Evolutionary conservation across 139 green algal genomes (phyloP).

Genomic region (Closterium sp.): DNA sequence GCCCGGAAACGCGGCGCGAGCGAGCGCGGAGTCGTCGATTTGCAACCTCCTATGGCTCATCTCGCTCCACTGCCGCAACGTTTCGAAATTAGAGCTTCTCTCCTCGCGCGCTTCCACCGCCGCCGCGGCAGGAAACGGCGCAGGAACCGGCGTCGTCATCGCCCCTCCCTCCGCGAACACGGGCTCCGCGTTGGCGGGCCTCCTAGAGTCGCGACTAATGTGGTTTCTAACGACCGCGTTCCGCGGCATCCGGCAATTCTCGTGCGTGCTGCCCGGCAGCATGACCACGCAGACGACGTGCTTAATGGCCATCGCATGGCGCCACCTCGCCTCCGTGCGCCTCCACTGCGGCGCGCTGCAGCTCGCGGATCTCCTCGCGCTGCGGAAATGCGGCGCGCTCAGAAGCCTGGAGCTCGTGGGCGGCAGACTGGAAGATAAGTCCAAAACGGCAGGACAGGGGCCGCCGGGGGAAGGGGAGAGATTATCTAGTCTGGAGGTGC

Average conservation of each 20-base stretch:
- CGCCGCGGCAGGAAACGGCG: background rate
- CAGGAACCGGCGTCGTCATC: too few species aligned
- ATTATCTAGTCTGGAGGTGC: conserved; percentile 5
- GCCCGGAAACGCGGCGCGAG: background rate
- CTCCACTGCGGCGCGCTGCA: conserved; percentile 14
- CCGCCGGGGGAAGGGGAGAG: background rate
- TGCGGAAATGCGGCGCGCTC: conserved; percentile 16
- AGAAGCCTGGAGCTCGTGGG: conserved; percentile 10
- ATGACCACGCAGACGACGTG: conserved; percentile 28
- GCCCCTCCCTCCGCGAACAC: too few species aligned
- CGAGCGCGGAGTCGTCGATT: background rate
- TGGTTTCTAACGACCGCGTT: conserved; percentile 32
- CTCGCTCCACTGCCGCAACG: background rate
- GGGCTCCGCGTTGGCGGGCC: background rate
- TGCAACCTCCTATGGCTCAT: conserved; percentile 34
- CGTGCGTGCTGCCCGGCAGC: background rate
- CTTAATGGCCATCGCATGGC: conserved; percentile 34
- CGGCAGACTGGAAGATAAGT: background rate
- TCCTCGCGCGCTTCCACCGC: background rate
- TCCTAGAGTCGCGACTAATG: conserved; percentile 11
- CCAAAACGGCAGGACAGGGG: background rate
- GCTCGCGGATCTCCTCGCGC: conserved; percentile 18
- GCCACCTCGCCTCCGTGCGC: background rate
- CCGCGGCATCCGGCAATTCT: conserved; percentile 9
- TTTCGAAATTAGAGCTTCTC: background rate